Base-by-base conservation (phyloP, 2,329 filamentous ascomycete genomes). In the Chalaropsis ovoidea region DNA sequence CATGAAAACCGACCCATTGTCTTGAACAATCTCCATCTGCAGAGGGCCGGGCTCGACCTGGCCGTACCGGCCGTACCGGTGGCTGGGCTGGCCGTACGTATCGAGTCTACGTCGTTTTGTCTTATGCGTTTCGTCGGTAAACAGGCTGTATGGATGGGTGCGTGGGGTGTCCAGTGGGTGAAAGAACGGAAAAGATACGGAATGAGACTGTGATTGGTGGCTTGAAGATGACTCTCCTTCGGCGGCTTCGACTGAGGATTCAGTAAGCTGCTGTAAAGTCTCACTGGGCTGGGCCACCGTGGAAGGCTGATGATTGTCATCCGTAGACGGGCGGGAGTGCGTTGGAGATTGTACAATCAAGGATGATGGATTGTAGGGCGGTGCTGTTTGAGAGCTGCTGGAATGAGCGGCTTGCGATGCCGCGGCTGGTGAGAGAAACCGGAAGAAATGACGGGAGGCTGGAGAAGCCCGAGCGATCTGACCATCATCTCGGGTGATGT, bases 31-130 rank as follows among this genome's bases (percentile, higher is more conserved):
- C 73, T 96, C 89, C 89, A 96, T 90, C 68, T 82, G 86, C 71
- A 96, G 77, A 69, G 83, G 81, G 2, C 91, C 92, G 0, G 90
- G 83, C 68, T 94, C 88, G 17, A 95, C 88, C 75, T 96, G 92
- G 19, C 92, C 93, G 73, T 87, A 90, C 71, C 86, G 86, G 24
- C 92, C 93, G 73, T 96, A 97, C 68, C 83, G 86, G 72, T 92
- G 89, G 1, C 80, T 82, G 68, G 76, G 77, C 69, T 79, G 81
- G 19, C 17, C 39, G n/a, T 60, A 17, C 43, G 56, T 65, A 70
- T 89, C 87, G 45, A 90, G 74, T 73, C 89, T 90, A 68, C 87
- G 82, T 58, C 88, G 82, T 74, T 91, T 91, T 61, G 76, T 76
- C 66, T 82, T 78, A 65, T 84, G 81, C 69, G 73, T 77, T 61